These are phyloP conservation scores for Echeveria elegans DNA, from an alignment of 164 flowering plant genomes.

Conservation along the genomic window DNA sequence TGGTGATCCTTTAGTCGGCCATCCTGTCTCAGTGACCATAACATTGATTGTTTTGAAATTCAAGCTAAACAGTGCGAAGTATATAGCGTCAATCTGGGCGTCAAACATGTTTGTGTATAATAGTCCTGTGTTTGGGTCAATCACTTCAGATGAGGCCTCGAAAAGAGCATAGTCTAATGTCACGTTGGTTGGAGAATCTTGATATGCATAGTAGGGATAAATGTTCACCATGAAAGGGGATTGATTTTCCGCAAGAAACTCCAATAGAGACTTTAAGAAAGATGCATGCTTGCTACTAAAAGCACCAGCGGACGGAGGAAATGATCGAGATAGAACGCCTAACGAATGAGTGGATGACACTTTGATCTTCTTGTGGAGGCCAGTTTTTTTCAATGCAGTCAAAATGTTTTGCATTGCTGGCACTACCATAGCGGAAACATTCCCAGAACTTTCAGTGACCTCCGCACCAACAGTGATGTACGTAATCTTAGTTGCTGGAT, in stretches of 20 bases:
- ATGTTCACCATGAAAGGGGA: conserved; percentile 89
- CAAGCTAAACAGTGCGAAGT: conserved; percentile 63
- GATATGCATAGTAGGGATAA: conserved; percentile 89
- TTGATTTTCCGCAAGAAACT: conserved; percentile 76
- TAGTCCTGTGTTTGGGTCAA: conserved; percentile 89
- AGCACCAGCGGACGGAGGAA: conserved; percentile 97
- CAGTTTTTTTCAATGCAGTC: conserved; percentile 61
- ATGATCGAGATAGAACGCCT: conserved; percentile 76
- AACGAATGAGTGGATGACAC: conserved; percentile 83
- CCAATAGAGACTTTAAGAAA: conserved; percentile 68
- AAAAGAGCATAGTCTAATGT: conserved; percentile 83
- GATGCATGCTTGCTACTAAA: conserved; percentile 58
- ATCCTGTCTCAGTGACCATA: conserved; percentile 93
- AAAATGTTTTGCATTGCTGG: conserved; percentile 81
- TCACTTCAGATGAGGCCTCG: conserved; percentile 63
- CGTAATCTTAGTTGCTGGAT: conserved; percentile 80
- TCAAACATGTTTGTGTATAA: conserved; percentile 90
- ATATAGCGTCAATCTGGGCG: conserved; percentile 88
- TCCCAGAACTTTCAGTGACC: conserved; percentile 61
- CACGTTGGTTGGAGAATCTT: conserved; percentile 57
- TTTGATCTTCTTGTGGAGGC: conserved; percentile 65
- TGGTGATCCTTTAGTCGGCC: conserved; percentile 92
- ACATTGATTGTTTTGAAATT: conserved; percentile 62
- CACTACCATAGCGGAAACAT: conserved; percentile 57
- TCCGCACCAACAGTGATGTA: conserved; percentile 91